Percentiles rank a stretch among this genome's conserved stretches.
These are phyloP conservation scores for Trichophaea hybrida DNA, from an alignment of 2,329 filamentous ascomycete species.

Conservation along the genomic window DNA sequence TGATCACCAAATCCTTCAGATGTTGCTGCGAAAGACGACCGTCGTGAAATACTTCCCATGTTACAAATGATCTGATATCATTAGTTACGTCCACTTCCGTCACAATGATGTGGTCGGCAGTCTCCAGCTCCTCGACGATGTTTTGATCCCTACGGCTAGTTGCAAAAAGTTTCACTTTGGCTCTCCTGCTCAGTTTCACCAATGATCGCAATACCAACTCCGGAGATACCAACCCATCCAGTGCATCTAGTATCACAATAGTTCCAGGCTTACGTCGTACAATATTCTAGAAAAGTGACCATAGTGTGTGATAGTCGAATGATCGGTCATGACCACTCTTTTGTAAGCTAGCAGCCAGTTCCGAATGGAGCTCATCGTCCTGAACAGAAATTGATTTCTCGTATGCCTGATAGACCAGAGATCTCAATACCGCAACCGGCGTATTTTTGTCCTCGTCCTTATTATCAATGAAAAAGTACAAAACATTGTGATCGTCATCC, in stretches of 20 bases:
- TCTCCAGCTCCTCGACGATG: neutral
- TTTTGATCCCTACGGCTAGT: neutral
- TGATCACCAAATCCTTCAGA: neutral
- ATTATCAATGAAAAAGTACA: neutral
- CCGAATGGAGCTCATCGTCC: neutral
- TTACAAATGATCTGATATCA: neutral
- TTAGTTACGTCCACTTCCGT: neutral
- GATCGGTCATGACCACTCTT: neutral
- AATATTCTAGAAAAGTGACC: neutral
- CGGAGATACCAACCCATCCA: neutral
- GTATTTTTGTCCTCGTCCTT: neutral
- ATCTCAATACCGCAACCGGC: neutral
- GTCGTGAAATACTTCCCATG: neutral
- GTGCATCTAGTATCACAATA: neutral
- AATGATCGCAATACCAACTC: neutral
- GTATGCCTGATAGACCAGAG: neutral
- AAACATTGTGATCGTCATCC: too few relatives aligned
- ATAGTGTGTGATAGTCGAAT: neutral
- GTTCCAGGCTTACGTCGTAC: neutral
- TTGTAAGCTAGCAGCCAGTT: neutral
- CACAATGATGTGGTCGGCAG: neutral
- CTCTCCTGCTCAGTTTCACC: neutral
- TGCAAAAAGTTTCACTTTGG: neutral
- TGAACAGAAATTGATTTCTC: neutral
- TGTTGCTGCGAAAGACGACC: neutral